phyloP scores from a whole-genome alignment of 2,329 filamentous ascomycete species.

The Fusarium camptoceras region DNA sequence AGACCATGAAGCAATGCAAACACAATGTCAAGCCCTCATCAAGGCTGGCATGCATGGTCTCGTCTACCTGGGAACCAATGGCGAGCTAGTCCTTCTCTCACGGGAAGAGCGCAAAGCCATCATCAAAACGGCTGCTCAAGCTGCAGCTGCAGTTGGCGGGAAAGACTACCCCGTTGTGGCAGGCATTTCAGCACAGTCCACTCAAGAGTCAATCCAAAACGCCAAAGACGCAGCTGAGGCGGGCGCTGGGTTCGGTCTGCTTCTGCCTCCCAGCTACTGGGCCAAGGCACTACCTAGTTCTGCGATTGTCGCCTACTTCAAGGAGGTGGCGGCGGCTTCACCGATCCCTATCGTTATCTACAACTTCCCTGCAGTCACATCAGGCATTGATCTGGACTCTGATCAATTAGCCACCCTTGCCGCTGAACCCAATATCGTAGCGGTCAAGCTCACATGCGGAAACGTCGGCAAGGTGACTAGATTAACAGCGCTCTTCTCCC shows the following conservation, averaged over 20 bases:
- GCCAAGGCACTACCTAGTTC: slow-evolving; percentile 62
- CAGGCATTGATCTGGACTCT: slow-evolving; percentile 73
- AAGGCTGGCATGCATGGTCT: slow-evolving; percentile 59
- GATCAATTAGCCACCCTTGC: slow-evolving; percentile 70
- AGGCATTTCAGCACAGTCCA: slow-evolving; percentile 60
- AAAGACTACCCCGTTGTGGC: slow-evolving; percentile 57
- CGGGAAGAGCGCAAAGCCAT: slow-evolving; percentile 56
- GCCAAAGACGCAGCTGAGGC: slow-evolving; percentile 74
- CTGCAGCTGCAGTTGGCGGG: slow-evolving; percentile 52
- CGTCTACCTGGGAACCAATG: slow-evolving; percentile 61
- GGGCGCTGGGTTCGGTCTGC: slow-evolving; percentile 78
- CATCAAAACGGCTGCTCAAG: slow-evolving; percentile 53
- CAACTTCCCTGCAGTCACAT: slow-evolving; percentile 74
- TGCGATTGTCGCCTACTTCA: slow-evolving; percentile 73
- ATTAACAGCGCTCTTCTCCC: slow-evolving; percentile 57
- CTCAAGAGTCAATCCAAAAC: slow-evolving; percentile 73
- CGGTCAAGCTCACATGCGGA: slow-evolving; percentile 75
- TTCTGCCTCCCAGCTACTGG: slow-evolving; percentile 83
- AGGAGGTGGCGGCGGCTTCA: slow-evolving; percentile 68
- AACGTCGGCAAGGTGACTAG: slow-evolving; percentile 76
- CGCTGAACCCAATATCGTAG: slow-evolving; percentile 73
- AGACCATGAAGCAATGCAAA: slow-evolving; percentile 59
- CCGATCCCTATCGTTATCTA: slow-evolving; percentile 76
- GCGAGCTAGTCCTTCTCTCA: slow-evolving; percentile 58
- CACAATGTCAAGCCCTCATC: slow-evolving; percentile 56